These are phyloP conservation scores for Diaporthe citri DNA, from an alignment of 2,329 filamentous ascomycete genomes.

Conservation along the genomic window DNA sequence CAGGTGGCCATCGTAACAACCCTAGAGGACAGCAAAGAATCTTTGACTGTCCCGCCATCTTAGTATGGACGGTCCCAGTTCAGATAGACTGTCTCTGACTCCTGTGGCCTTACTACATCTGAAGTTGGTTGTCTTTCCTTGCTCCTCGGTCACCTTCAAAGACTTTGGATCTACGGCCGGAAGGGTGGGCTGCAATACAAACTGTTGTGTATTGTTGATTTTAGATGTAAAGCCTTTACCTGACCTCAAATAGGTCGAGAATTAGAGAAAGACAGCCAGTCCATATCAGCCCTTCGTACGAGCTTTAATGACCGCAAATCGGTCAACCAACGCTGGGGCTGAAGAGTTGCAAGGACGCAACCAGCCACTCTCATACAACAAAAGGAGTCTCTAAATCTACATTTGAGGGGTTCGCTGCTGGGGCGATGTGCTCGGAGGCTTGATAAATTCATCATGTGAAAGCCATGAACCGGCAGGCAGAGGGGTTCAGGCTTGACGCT, in stretches of 20 bases:
- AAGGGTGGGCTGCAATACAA: neutral
- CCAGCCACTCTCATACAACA: neutral
- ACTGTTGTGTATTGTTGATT: neutral
- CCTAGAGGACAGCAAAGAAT: neutral
- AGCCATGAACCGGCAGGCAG: neutral
- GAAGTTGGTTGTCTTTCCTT: neutral
- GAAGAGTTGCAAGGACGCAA: neutral
- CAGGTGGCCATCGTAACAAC: no score
- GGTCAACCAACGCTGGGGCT: no score
- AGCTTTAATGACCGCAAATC: no score
- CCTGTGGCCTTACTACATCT: no score
- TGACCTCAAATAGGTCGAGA: no score
- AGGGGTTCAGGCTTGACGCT: no score
- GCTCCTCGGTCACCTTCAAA: neutral
- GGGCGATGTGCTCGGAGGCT: neutral
- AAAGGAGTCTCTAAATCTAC: neutral
- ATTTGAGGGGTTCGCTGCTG: no score
- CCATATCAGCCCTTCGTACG: no score
- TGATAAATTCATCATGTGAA: neutral
- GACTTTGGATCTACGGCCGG: fast-evolving
- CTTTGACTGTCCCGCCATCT: neutral
- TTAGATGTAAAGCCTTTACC: no score
- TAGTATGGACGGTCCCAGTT: neutral
- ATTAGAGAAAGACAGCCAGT: no score
- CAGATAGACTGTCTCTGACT: neutral